These are phyloP conservation scores for Coemansia sp. DNA, from an alignment of 192 early-diverging fungal genomes.

Conservation along the genomic window DNA sequence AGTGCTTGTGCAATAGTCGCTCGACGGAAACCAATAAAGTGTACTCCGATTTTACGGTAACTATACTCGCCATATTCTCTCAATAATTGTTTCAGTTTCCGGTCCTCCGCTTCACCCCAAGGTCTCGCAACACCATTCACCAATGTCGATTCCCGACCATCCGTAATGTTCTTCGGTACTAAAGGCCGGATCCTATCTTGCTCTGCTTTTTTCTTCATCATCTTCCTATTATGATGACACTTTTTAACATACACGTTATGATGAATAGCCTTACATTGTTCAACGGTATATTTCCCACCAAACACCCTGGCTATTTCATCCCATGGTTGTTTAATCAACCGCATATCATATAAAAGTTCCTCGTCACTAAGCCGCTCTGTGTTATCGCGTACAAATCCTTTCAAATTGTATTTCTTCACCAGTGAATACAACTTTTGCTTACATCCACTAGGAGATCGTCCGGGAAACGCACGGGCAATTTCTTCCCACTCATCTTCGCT, in stretches of 20 bases:
- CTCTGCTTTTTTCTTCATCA: not conserved
- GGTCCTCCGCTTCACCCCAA: constrained; percentile 2
- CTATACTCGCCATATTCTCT: constrained; percentile 6
- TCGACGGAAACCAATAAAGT: constrained; percentile 10
- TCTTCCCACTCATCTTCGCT: not conserved
- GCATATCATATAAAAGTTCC: not conserved
- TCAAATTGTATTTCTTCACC: not conserved
- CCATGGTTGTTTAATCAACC: not conserved
- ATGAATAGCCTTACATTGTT: not conserved
- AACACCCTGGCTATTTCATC: not conserved
- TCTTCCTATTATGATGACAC: too few relatives aligned
- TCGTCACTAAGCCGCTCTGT: not conserved
- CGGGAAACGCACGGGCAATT: not conserved
- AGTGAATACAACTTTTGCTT: not conserved
- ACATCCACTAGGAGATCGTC: not conserved
- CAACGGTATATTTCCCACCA: not conserved
- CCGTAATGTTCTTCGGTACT: too few relatives aligned
- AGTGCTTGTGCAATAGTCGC: constrained; percentile 7
- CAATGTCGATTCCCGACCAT: too few relatives aligned
- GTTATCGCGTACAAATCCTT: not conserved
- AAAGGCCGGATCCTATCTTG: not conserved
- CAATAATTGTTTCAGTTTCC: constrained; percentile 14
- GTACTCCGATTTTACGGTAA: not conserved
- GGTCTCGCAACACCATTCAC: not conserved
- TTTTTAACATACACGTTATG: not conserved